These are phyloP conservation scores for Penicillium oxalicum DNA, from an alignment of 2,329 filamentous ascomycete species.

Conservation along the genomic window DNA sequence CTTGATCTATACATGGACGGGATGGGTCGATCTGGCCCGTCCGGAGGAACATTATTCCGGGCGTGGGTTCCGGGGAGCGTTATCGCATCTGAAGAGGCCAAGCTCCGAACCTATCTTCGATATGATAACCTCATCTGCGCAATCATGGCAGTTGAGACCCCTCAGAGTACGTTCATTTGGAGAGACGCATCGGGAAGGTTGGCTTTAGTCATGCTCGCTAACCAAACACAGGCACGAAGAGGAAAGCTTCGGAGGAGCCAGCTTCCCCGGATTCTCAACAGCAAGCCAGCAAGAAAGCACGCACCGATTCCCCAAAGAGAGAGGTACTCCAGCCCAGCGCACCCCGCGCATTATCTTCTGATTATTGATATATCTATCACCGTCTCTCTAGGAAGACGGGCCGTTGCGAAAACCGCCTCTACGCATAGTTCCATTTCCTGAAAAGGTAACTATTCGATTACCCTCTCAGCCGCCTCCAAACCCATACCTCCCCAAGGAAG, in stretches of 20 bases:
- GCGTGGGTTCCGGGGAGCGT: conserved; percentile 8
- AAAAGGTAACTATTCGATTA: conserved; percentile 57
- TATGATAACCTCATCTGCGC: neutral
- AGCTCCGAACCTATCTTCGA: neutral
- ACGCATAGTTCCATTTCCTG: conserved; percentile 75
- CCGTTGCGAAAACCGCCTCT: conserved; percentile 45
- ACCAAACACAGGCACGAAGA: conserved; percentile 33
- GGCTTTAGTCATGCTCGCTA: conserved; percentile 3
- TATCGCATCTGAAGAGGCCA: conserved; percentile 2
- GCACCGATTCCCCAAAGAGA: conserved; percentile 42
- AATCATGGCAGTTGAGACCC: conserved; percentile 19
- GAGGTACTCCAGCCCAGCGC: conserved; percentile 21
- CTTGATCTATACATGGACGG: conserved; percentile 4
- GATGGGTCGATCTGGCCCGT: conserved; percentile 18
- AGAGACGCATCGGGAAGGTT: neutral
- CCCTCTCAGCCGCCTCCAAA: neutral
- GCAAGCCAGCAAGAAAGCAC: conserved; percentile 43
- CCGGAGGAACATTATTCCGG: conserved; percentile 11
- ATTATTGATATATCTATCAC: too few relatives aligned
- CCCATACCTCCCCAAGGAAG: conserved; percentile 16
- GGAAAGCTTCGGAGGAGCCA: conserved; percentile 47
- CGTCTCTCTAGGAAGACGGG: conserved; percentile 28
- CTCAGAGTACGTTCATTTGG: conserved; percentile 30
- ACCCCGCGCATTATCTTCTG: conserved; percentile 10
- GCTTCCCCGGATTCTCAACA: conserved; percentile 39